A percentile compares a stretch with the other conserved stretches of the same genome.
Conservation (phyloP, 2,329 filamentous ascomycete species). For the Trichoderma oligosporum region DNA sequence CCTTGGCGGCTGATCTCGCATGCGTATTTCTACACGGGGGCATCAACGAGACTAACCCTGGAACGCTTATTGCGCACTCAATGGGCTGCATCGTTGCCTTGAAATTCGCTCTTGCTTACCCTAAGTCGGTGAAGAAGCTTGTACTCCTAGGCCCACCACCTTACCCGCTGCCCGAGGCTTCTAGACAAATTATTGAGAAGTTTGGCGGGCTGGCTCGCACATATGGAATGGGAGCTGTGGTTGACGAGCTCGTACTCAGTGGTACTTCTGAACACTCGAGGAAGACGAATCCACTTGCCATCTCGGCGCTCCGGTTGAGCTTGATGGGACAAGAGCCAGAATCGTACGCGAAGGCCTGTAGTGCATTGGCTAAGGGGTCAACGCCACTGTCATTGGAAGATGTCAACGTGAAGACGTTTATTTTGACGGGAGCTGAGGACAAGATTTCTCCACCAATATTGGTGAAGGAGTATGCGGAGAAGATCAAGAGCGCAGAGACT, state of each 20-base stretch:
- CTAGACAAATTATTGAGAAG: not conserved
- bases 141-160: not conserved
- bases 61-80: not conserved
- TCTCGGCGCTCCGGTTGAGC: not conserved
- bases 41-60: not conserved
- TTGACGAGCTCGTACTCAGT: not conserved
- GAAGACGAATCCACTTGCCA: not conserved
- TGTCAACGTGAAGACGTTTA: not conserved
- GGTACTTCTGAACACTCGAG: not conserved
- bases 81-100: not conserved
- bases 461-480: not conserved
- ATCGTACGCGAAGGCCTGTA: not conserved
- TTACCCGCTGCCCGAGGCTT: not conserved
- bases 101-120: not conserved
- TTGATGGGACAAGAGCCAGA: constrained; percentile 1
- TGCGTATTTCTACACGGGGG: not conserved
- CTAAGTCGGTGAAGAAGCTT: not conserved
- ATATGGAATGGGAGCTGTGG: not conserved
- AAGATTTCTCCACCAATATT: not conserved
- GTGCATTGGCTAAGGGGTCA: not conserved
- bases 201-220: not conserved
- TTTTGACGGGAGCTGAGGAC: not conserved
- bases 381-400: not conserved
- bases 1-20: not conserved
- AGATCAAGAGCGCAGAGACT: not conserved